Conservation (phyloP, 2,329 filamentous ascomycete genomes). For the Colletotrichum ledebouriae region DNA sequence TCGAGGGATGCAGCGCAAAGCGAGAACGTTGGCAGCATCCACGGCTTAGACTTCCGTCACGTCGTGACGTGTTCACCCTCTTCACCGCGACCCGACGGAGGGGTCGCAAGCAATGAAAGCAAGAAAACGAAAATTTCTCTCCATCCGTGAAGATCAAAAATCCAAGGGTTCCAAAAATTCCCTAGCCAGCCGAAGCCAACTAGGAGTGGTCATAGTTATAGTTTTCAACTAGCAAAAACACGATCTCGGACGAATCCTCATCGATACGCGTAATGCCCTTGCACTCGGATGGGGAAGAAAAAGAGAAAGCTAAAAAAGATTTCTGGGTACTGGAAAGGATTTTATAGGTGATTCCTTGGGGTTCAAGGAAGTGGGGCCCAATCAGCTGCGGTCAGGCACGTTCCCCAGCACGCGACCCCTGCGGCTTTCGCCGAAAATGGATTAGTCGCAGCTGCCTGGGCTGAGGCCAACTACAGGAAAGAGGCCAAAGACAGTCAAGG, state of each 20-base stretch:
- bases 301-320: constrained; percentile 47
- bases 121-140: constrained; percentile 38
- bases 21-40: too few species aligned
- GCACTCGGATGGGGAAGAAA: constrained; percentile 72
- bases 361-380: constrained; percentile 10
- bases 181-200: constrained; percentile 76
- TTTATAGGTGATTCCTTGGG: constrained; percentile 28
- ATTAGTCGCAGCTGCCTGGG: neutral
- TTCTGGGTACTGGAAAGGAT: constrained; percentile 2
- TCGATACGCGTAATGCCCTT: constrained; percentile 85
- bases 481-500: too few species aligned
- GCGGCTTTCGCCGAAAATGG: neutral
- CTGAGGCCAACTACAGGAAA: neutral
- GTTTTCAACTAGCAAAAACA: constrained; percentile 94
- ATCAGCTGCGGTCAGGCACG: constrained; percentile 25
- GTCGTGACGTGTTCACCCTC: constrained; percentile 56
- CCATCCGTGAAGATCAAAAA: constrained; percentile 52
- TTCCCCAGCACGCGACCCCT: constrained; percentile 8
- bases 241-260: constrained; percentile 90
- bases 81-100: constrained; percentile 57
- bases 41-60: too few species aligned
- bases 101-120: constrained; percentile 66
- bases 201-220: constrained; percentile 82
- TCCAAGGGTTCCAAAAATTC: constrained; percentile 79
- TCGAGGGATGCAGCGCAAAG: too few species aligned